phyloP scores from a whole-genome alignment of 805 yeast species.

The Lipomyces orientalis region DNA sequence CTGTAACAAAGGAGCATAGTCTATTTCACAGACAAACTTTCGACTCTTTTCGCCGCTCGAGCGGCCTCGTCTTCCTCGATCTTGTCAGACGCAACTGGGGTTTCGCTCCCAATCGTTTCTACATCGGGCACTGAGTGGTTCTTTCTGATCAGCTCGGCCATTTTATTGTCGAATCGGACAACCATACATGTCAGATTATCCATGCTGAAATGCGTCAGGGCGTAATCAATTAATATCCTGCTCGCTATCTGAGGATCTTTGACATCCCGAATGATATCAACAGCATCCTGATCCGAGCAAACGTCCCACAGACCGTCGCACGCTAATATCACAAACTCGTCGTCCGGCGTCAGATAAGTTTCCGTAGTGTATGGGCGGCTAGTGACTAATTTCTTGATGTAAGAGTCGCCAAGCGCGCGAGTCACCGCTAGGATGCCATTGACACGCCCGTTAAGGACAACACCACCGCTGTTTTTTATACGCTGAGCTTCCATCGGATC shows the following conservation, averaged over 20 bases:
- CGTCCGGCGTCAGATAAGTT: conserved; percentile 69
- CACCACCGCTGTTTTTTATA: conserved; percentile 79
- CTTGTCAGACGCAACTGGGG: neutral
- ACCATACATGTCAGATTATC: conserved; percentile 96
- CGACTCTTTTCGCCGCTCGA: conserved; percentile 13
- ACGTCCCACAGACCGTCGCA: conserved; percentile 99
- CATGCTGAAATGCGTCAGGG: conserved; percentile 78
- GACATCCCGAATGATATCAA: conserved; percentile 65
- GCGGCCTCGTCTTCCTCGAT: conserved; percentile 7
- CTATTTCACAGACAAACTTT: conserved; percentile 7
- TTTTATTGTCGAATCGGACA: conserved; percentile 46
- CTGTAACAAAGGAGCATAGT: neutral
- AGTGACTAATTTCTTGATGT: conserved; percentile 84
- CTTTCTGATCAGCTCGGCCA: conserved; percentile 25
- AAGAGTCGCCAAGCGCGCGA: conserved; percentile 90
- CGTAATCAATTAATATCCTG: conserved; percentile 46
- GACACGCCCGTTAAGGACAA: conserved; percentile 87
- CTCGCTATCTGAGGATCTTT: conserved; percentile 45
- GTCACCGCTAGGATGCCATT: conserved; percentile 96
- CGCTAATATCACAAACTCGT: conserved; percentile 84
- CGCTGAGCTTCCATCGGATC: conserved; percentile 79
- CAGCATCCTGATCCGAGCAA: conserved; percentile 81
- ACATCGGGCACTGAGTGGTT: conserved; percentile 15
- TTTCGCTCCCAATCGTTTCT: conserved; percentile 12
- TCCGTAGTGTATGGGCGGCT: conserved; percentile 93